A percentile compares a stretch with the other conserved stretches of the same genome.
Conservation (phyloP, 1,284 basidiomycete species). For the Phenoliferia sp. region DNA sequence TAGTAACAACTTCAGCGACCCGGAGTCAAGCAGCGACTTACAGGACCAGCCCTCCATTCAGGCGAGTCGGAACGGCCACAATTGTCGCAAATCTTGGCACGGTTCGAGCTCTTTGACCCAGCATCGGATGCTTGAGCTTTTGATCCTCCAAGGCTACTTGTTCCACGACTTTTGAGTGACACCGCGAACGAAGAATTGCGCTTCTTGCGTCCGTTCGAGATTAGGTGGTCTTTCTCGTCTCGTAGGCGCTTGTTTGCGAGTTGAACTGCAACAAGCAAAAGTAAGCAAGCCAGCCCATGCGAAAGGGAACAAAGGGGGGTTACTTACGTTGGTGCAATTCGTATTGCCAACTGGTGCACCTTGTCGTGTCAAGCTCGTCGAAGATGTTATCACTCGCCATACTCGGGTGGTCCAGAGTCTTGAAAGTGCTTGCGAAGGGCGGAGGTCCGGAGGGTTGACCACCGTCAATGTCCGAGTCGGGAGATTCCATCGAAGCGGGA, state of each 20-base stretch:
- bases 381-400: conserved; percentile 54
- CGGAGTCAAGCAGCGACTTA: conserved; percentile 1
- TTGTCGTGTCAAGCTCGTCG: conserved; percentile 61
- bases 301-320: neutral
- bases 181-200: conserved; percentile 13
- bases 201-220: conserved; percentile 29
- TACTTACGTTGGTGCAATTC: conserved; percentile 77
- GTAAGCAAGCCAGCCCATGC: neutral
- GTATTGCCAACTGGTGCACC: conserved; percentile 82
- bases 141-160: neutral
- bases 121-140: neutral
- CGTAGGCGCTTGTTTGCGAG: conserved; percentile 63
- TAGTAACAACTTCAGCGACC: neutral
- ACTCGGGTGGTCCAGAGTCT: conserved; percentile 33
- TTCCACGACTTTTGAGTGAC: conserved; percentile 1
- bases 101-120: conserved; percentile 16
- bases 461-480: conserved; percentile 1
- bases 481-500: conserved; percentile 5
- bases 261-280: conserved; percentile 14
- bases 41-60: conserved; percentile 13
- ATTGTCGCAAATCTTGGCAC: conserved; percentile 29
- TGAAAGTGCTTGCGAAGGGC: conserved; percentile 33
- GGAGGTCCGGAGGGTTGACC: neutral
- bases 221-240: conserved; percentile 57
- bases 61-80: conserved; percentile 34